Base-by-base conservation (phyloP, 306 rosid species). In the Cotoneaster glaucophyllus region DNA sequence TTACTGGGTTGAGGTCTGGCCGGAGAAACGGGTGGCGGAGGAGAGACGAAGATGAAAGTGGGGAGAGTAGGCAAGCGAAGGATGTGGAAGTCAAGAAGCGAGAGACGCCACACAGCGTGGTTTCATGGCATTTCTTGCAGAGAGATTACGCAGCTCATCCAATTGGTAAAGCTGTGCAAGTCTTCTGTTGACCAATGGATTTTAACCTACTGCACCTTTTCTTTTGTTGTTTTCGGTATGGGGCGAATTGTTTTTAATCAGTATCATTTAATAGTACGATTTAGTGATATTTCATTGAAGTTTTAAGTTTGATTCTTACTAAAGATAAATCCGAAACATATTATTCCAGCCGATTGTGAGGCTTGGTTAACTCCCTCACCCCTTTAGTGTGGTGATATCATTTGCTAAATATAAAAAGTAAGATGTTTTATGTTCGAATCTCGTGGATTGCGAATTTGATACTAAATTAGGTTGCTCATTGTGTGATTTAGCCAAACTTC, bases 401-500 rank as follows among this genome's bases (percentile, higher is more conserved):
- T 37, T 37, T 37, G 41, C 10, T 37, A 7, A 34, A 37, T 37
- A 37, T 37, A 37, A 37, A 34, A 37, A 7, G 2, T 1, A 0
- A 37, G 10, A 37, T 0, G 0, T 7, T 1, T 32, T 32, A 32
- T 0, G 2, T 32, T 32, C 2, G 8, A 32, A 32, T 32, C 8
- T 32, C 37, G 41, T 37, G 2, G 9, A 37, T 37, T 37, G 10
- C 41, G 41, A 37, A 37, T 37, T 37, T 0, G 2, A 37, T 7
- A 0, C 9, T 37, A 7, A 37, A 37, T 37, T 37, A 37, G 2
- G 41, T 37, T 37, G 41, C 2, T 7, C 0, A 7, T 37, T 37
- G 2, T 37, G 10, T 37, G 2, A 0, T 2, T 37, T 37, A 37
- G 8, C 41, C 2, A 0, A 37, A 37, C 41, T 0, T 0, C 2